A percentile compares a stretch with the other conserved stretches of the same genome.
These are phyloP conservation scores for Dalbergia cochinchinensis DNA, from an alignment of 306 rosid species.

Conservation along the genomic window DNA sequence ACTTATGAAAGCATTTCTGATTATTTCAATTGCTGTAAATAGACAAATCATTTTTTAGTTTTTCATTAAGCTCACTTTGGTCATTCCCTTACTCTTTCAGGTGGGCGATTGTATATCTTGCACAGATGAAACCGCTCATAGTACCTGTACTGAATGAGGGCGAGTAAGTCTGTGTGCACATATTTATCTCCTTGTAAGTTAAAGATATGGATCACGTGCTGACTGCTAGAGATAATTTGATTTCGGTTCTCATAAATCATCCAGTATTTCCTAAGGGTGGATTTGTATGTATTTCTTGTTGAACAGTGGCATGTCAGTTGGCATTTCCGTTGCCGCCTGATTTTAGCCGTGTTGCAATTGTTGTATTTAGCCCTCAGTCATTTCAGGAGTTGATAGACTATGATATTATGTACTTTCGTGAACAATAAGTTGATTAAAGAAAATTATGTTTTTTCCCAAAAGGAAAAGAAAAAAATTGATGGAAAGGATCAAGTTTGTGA, in stretches of 20 bases:
- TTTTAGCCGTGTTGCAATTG: slow-evolving; percentile 37
- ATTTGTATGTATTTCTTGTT: slow-evolving; percentile 58
- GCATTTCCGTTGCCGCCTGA: slow-evolving; percentile 48
- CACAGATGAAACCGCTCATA: slow-evolving; percentile 98
- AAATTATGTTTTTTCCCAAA: slow-evolving; percentile 5
- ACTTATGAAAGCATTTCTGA: slow-evolving; percentile 3
- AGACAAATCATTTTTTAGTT: background rate
- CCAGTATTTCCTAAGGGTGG: slow-evolving; percentile 49
- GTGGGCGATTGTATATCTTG: slow-evolving; percentile 99
- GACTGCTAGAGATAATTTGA: slow-evolving; percentile 50
- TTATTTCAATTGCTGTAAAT: slow-evolving; percentile 6
- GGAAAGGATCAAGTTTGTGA: background rate
- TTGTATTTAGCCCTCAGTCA: slow-evolving; percentile 54
- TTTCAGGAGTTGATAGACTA: slow-evolving; percentile 43
- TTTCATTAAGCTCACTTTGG: slow-evolving; percentile 21
- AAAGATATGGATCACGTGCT: slow-evolving; percentile 45
- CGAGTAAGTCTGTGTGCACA: slow-evolving; percentile 56
- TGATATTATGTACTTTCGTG: slow-evolving; percentile 41
- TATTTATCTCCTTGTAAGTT: slow-evolving; percentile 44
- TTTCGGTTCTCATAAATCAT: slow-evolving; percentile 49
- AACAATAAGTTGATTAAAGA: slow-evolving; percentile 48
- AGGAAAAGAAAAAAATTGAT: background rate
- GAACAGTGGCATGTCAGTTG: slow-evolving; percentile 48
- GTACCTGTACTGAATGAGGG: slow-evolving; percentile 88
- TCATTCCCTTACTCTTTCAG: slow-evolving; percentile 52